A percentile compares a stretch with the other conserved stretches of the same genome.
Evolutionary conservation across 352 stramenopile genomes (phyloP).

Genomic region (Globisporangium perplexum): DNA sequence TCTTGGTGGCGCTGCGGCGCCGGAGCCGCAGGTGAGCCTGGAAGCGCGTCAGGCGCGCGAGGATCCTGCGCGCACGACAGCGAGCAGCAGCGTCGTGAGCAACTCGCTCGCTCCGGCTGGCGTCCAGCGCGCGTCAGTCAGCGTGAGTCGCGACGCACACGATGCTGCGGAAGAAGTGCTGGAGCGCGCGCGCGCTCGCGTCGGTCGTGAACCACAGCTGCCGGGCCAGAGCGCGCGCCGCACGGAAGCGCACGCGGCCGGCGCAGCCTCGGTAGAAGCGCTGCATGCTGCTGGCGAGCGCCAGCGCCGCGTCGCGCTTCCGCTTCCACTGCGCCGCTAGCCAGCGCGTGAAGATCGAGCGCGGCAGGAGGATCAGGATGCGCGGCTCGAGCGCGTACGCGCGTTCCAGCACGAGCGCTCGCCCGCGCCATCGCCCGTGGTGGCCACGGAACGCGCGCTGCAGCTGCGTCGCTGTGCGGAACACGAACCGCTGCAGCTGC

Average conservation of each 20-base stretch:
- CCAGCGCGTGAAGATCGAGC: constrained; percentile 49
- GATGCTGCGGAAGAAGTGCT: constrained; percentile 77
- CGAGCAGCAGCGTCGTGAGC: neutral
- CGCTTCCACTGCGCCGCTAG: constrained; percentile 53
- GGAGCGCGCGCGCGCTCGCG: constrained; percentile 31
- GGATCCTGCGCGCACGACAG: constrained; percentile 17
- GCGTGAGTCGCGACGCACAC: constrained; percentile 32
- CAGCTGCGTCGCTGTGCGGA: constrained; percentile 31
- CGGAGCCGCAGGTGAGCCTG: constrained; percentile 28
- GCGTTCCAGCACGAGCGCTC: constrained; percentile 27
- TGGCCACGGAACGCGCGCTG: constrained; percentile 54
- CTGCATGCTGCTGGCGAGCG: constrained; percentile 36
- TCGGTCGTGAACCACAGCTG: constrained; percentile 40
- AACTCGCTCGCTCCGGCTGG: neutral
- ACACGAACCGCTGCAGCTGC: constrained; percentile 27
- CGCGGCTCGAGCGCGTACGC: constrained; percentile 33
- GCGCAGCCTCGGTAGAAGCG: constrained; percentile 41
- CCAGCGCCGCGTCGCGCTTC: constrained; percentile 41
- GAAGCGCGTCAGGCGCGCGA: constrained; percentile 41
- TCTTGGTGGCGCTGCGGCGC: constrained; percentile 32
- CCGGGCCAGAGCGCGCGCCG: constrained; percentile 17
- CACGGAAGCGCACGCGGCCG: constrained; percentile 26
- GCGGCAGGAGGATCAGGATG: constrained; percentile 39
- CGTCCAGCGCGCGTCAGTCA: constrained; percentile 2
- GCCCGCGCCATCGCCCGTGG: constrained; percentile 26